These are phyloP conservation scores for Kregervanrija pseudodelftensis DNA, from an alignment of 805 yeast genomes.

Conservation along the genomic window DNA sequence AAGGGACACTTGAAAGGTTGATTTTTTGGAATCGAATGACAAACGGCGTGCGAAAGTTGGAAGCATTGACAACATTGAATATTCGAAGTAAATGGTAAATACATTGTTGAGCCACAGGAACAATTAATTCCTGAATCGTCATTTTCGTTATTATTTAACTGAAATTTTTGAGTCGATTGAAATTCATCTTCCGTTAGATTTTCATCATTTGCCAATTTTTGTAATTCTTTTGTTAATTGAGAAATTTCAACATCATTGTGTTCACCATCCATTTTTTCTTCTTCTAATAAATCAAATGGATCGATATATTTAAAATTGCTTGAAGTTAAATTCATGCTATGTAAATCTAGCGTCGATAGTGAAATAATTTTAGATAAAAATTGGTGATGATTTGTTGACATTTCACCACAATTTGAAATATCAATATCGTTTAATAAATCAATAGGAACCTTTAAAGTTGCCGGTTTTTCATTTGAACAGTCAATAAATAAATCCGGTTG, in stretches of 20 bases:
- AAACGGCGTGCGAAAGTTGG: slow-evolving; percentile 14
- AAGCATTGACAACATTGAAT: slow-evolving; percentile 16
- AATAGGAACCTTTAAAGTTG: slow-evolving; percentile 31
- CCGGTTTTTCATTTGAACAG: slow-evolving; percentile 29
- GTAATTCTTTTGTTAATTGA: slow-evolving; percentile 19
- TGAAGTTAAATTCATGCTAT: slow-evolving; percentile 23
- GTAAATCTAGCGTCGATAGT: slow-evolving; percentile 21
- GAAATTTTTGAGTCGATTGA: slow-evolving; percentile 8
- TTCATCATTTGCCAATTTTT: slow-evolving; percentile 6
- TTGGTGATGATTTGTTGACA: slow-evolving; percentile 18
- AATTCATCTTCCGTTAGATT: neutral
- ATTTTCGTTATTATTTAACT: neutral
- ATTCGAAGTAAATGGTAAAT: slow-evolving; percentile 7
- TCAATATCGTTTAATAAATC: slow-evolving; percentile 12
- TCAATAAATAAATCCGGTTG: slow-evolving; percentile 40
- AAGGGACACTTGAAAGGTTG: slow-evolving; percentile 12
- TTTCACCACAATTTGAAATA: slow-evolving; percentile 17
- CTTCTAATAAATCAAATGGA: slow-evolving; percentile 17
- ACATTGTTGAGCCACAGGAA: slow-evolving; percentile 13
- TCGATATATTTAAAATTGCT: slow-evolving; percentile 20
- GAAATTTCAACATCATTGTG: slow-evolving; percentile 9
- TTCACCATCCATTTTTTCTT: neutral
- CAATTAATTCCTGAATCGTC: slow-evolving; percentile 8
- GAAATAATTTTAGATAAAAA: slow-evolving; percentile 22
- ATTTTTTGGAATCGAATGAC: slow-evolving; percentile 9